Evolutionary conservation across 2,329 filamentous ascomycete species (phyloP), one percentile per base, ranked within the genome.

Genomic region (Paraconiothyrium sp.): DNA sequence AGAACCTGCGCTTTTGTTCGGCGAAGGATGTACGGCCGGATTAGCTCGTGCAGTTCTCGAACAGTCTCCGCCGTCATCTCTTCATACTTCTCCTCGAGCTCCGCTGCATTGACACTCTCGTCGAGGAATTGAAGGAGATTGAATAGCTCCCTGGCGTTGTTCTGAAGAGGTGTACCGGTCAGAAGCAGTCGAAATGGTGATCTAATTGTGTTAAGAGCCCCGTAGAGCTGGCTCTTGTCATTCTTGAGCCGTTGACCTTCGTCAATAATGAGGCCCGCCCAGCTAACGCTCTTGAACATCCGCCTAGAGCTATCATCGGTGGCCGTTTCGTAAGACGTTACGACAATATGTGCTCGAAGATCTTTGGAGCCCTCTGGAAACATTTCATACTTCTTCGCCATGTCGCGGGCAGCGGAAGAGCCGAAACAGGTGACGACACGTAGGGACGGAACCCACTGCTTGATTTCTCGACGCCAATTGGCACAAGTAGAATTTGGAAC

Each of bases 391-490:
- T 91, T 77, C 61, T 91, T 90, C 0, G 92, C 90, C 61, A 97
- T 86, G 41, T 92, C 88, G 67, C 95, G 91, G 16, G 93, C 85
- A 52, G 86, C 85, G 54, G 85, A 86, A 16, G 90, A 90, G 49
- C 95, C 95, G 75, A 96, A 96, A 75, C 95, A 98, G 0, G 93
- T 90, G n/a, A 97, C 93, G 7, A 97, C 93, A 46, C 93, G 89
- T 39, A 98, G 81, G 7, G 87, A 88, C 1, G 94, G 94, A 0
- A 91, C 90, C 94, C 94, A 99, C 68, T 92, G 90, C 81, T 97
- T 96, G 77, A 98, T 93, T 76, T 99, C 95, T 52, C 94, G 89
- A 6, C 94, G 91, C 94, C 95, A 99, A 76, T 99, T 99, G n/a
- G 93, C 88, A 76, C 93, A 97, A 0, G 95, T 99, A 0, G 94